A percentile compares a stretch with the other conserved stretches of the same genome.
Evolutionary conservation across 1,139 yeast species (phyloP).

Genomic region (Tardiomyces depauwii): DNA sequence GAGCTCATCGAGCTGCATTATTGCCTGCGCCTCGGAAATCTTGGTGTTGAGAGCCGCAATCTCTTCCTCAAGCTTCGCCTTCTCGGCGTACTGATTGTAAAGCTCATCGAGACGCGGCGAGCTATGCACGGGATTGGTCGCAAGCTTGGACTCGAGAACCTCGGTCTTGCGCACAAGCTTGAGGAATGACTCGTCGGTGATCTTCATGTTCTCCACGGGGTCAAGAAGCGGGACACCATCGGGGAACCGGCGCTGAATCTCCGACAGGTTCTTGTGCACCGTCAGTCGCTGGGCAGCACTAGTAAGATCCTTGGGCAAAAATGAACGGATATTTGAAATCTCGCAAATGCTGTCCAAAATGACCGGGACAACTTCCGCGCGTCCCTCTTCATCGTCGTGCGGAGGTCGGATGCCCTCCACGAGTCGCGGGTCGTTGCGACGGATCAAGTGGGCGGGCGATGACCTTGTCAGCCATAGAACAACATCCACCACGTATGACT

Average conservation of each 20-base stretch:
- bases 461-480: constrained; percentile 55
- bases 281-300: constrained; percentile 61
- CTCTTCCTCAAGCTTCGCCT: constrained; percentile 50
- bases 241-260: constrained; percentile 72
- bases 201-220: constrained; percentile 88
- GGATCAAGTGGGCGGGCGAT: constrained; percentile 36
- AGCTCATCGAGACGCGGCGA: constrained; percentile 51
- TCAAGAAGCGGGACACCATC: constrained; percentile 85
- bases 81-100: constrained; percentile 53
- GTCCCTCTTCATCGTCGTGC: constrained; percentile 51
- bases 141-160: constrained; percentile 64
- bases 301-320: constrained; percentile 70
- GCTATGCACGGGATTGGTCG: constrained; percentile 57
- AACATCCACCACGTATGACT: constrained; percentile 78
- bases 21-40: constrained; percentile 76
- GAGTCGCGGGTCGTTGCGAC: constrained; percentile 48
- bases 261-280: constrained; percentile 66
- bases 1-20: constrained; percentile 86
- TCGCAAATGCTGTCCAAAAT: constrained; percentile 65
- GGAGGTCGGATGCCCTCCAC: constrained; percentile 90
- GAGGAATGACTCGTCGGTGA: constrained; percentile 66
- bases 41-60: constrained; percentile 51
- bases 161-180: constrained; percentile 64
- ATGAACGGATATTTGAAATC: constrained; percentile 70
- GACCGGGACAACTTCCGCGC: constrained; percentile 74